Conservation (phyloP, 257 asterid species). For the Plectranthus barbatus region DNA sequence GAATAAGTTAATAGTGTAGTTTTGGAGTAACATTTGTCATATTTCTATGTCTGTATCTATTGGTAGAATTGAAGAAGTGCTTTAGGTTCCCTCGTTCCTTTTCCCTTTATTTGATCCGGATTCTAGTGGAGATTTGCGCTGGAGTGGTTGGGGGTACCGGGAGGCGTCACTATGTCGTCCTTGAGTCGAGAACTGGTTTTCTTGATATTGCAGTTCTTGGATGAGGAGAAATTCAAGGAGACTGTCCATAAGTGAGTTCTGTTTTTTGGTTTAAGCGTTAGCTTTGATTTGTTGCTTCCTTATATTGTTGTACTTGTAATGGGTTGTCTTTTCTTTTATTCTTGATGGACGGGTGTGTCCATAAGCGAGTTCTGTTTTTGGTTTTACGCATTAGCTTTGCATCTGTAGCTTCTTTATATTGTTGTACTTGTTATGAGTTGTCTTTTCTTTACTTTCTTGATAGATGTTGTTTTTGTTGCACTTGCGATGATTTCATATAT, state of each 20-base stretch:
- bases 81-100: not conserved
- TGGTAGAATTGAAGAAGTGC: constrained; percentile 22
- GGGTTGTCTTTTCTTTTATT: too few species aligned
- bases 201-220: constrained; percentile 93
- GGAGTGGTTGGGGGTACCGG: constrained; percentile 97
- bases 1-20: constrained; percentile 3
- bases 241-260: constrained; percentile 83
- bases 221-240: constrained; percentile 98
- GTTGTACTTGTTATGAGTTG: too few species aligned
- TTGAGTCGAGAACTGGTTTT: constrained; percentile 98
- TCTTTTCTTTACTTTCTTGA: too few species aligned
- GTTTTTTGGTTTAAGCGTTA: constrained; percentile 11
- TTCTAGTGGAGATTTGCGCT: constrained; percentile 59
- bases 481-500: too few species aligned
- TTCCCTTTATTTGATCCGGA: constrained; percentile 17
- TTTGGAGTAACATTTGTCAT: not conserved
- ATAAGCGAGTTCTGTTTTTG: too few species aligned
- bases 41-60: constrained; percentile 5
- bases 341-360: too few species aligned
- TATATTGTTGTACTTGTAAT: too few species aligned
- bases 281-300: too few species aligned
- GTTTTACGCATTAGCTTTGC: too few species aligned
- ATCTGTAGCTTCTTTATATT: too few species aligned
- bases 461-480: too few species aligned
- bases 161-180: constrained; percentile 95